These are phyloP conservation scores for Prunus campanulata DNA, from an alignment of 306 rosid species.

Conservation along the genomic window DNA sequence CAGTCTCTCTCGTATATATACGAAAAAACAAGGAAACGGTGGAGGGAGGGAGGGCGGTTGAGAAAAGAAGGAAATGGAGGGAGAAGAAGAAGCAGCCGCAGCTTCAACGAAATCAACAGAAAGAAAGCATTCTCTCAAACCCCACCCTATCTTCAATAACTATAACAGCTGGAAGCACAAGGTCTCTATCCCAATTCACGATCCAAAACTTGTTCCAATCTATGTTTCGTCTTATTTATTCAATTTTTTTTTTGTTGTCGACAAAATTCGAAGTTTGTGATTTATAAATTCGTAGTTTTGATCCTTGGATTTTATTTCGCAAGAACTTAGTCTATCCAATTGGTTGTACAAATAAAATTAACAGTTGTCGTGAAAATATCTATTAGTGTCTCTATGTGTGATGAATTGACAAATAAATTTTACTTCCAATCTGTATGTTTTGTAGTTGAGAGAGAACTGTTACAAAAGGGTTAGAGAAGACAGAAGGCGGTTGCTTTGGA, in stretches of 20 bases:
- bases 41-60: background rate
- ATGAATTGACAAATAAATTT: background rate
- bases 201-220: background rate
- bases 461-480: conserved; percentile 68
- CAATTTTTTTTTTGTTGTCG: background rate
- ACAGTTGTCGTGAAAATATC: background rate
- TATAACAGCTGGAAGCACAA: conserved; percentile 59
- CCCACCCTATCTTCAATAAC: conserved; percentile 45
- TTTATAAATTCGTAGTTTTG: background rate
- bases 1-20: background rate
- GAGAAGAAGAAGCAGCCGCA: background rate
- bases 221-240: background rate
- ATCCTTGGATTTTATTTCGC: background rate
- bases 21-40: background rate
- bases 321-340: background rate
- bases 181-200: conserved; percentile 23
- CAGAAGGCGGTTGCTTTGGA: conserved; percentile 75
- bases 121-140: conserved; percentile 46
- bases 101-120: conserved; percentile 13
- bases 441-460: conserved; percentile 77
- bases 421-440: background rate
- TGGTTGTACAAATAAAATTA: background rate
- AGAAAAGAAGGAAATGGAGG: background rate
- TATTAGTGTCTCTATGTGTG: background rate
- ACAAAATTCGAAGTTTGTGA: background rate